Conservation (phyloP, 1,284 basidiomycete species). For the Schizopora paradoxa region DNA sequence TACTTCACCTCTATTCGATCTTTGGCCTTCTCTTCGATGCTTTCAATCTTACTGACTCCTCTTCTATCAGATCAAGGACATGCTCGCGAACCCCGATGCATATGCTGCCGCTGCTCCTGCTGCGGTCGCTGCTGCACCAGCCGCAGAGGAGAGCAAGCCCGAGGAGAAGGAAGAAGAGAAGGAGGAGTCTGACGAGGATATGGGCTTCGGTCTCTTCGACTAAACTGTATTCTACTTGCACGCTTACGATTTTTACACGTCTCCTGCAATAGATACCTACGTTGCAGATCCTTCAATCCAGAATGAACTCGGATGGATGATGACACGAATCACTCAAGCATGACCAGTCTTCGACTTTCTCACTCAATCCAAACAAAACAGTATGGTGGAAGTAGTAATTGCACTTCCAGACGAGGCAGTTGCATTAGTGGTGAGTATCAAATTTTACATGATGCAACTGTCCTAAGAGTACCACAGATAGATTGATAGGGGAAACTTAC, state of each 20-base stretch:
- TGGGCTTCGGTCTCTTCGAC: conserved; percentile 89
- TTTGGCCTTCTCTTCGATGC: conserved; percentile 14
- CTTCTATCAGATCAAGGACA: conserved; percentile 78
- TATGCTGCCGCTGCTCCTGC: conserved; percentile 56
- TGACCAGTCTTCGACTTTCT: too few species aligned
- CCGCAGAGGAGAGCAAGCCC: conserved; percentile 40
- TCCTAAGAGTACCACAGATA: too few species aligned
- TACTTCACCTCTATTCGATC: conserved; percentile 23
- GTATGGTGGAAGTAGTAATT: too few species aligned
- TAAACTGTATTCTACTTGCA: conserved; percentile 36
- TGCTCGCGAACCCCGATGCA: conserved; percentile 95
- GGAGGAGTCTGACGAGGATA: conserved; percentile 75
- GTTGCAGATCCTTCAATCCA: too few species aligned
- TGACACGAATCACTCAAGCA: too few species aligned
- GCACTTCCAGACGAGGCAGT: too few species aligned
- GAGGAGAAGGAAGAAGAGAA: conserved; percentile 76
- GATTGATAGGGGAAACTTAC: too few species aligned
- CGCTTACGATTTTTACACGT: conserved; percentile 20
- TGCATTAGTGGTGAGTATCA: too few species aligned
- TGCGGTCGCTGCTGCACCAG: conserved; percentile 45
- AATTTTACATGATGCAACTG: too few species aligned
- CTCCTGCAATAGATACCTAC: too few species aligned
- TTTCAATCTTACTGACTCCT: conserved; percentile 20
- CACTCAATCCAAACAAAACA: too few species aligned
- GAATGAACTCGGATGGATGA: too few species aligned